Conservation (phyloP, 1,284 basidiomycete genomes). For the Boletus nobilissimus region DNA sequence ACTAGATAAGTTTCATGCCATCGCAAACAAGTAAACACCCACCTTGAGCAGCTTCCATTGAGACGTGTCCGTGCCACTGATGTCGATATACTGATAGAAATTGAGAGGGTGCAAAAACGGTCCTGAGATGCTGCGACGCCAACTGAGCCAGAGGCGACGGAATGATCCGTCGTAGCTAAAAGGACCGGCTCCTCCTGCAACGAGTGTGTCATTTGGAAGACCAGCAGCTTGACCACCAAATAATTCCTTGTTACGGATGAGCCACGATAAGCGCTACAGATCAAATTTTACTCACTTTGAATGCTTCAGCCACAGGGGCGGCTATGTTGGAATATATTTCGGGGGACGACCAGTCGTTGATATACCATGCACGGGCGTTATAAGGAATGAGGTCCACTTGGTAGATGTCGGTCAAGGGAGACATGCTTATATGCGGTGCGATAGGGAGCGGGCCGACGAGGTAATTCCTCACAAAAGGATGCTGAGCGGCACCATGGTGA, state of each 20-base stretch:
- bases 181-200: slow-evolving; percentile 57
- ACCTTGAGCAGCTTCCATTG: slow-evolving; percentile 65
- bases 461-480: slow-evolving; percentile 62
- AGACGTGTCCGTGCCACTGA: slow-evolving; percentile 62
- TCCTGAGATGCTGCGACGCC: slow-evolving; percentile 60
- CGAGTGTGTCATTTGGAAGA: slow-evolving; percentile 58
- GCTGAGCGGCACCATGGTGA: slow-evolving; percentile 57
- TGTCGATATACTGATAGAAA: slow-evolving; percentile 67
- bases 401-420: slow-evolving; percentile 60
- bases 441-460: slow-evolving; percentile 67
- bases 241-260: slow-evolving; percentile 51
- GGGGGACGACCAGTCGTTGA: slow-evolving; percentile 49
- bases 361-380: slow-evolving; percentile 58
- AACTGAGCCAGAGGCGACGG: slow-evolving; percentile 63
- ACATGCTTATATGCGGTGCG: slow-evolving; percentile 49
- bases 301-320: slow-evolving; percentile 50
- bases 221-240: slow-evolving; percentile 51
- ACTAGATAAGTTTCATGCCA: slow-evolving; percentile 2
- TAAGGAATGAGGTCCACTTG: slow-evolving; percentile 61
- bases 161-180: slow-evolving; percentile 70
- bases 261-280: slow-evolving; percentile 14
- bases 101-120: slow-evolving; percentile 64
- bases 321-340: slow-evolving; percentile 47
- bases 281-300: slow-evolving; percentile 48
- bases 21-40: slow-evolving; percentile 1